phyloP scores from a whole-genome alignment of 108 stramenopile species.

The Cyclostephanos invisitatus region DNA sequence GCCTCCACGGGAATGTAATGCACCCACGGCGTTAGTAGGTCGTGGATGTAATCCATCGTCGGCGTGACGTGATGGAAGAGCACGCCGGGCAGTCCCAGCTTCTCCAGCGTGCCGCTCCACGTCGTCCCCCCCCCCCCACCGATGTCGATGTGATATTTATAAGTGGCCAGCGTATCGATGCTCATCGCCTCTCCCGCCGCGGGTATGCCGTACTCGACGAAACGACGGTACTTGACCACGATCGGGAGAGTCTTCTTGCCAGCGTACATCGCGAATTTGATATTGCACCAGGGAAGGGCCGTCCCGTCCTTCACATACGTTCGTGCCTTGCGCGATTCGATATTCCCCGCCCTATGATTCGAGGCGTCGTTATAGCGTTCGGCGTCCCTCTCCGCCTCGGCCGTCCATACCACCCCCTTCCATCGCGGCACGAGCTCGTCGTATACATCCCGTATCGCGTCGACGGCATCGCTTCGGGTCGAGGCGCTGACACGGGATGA shows the following conservation, averaged over 20 bases:
- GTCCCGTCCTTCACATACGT: background rate
- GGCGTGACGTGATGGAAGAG: constrained; percentile 42
- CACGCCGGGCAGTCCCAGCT: constrained; percentile 27
- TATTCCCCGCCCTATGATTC: background rate
- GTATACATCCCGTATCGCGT: constrained; percentile 22
- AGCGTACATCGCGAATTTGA: constrained; percentile 22
- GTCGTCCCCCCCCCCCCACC: constrained; percentile 44
- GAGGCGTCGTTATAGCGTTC: background rate
- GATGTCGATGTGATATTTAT: constrained; percentile 47
- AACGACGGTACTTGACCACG: constrained; percentile 13
- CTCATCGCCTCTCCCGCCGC: constrained; percentile 19
- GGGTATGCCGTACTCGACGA: constrained; percentile 22
- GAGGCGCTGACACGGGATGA: too few relatives aligned
- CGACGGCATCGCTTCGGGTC: constrained; percentile 4
- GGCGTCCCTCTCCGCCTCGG: constrained; percentile 34
- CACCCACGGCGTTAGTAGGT: constrained; percentile 42
- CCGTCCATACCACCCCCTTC: constrained; percentile 35
- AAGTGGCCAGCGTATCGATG: constrained; percentile 21
- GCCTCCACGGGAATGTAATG: constrained; percentile 48
- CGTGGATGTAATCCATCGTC: constrained; percentile 47
- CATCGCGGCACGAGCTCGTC: constrained; percentile 24
- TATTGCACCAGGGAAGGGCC: constrained; percentile 26
- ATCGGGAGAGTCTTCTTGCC: constrained; percentile 12
- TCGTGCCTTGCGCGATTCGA: background rate
- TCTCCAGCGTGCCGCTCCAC: constrained; percentile 32